Base-by-base conservation (phyloP, 2,329 filamentous ascomycete species). In the Xenoacremonium recifei region DNA sequence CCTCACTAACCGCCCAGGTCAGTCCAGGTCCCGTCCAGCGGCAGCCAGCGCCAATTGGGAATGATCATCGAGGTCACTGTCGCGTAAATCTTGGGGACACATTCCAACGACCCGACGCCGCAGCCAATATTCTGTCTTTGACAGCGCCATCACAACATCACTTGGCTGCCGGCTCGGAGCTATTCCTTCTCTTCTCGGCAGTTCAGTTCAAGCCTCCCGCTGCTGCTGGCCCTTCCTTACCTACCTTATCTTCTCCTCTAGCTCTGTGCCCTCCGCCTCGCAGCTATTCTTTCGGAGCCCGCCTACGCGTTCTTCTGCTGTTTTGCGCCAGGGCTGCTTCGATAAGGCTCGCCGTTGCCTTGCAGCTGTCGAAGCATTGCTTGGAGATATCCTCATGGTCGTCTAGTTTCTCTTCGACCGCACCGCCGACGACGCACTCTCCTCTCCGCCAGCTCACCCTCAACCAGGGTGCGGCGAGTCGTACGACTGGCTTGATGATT, bases 401-500 rank as follows among this genome's bases (percentile, higher is more conserved):
- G n/a, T n/a, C 37, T 40, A 35, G 40, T 42, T 33, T 42, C 27
- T 37, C 20, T 32, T 40, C 18, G 25, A 40, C 40, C 35, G 32
- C 31, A 35, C 40, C 44, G 51, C 36, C 35, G 27, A 33, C 23
- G 9, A 21, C 34, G 23, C 41, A 39, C 46, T 23, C 38, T 47
- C 53, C 44, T 54, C 44, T 38, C 31, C 43, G 35, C 33, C 32
- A 38, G 40, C 35, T 15, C 23, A 27, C 31, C 31, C 48, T 47
- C 51, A 46, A 53, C 53, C 55, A 58, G 55, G 55, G 55, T 50
- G 42, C 48, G 45, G 34, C 39, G 51, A 51, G 55, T 45, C 55
- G 48, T 58, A 47, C 49, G 44, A 40, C 39, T 39, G 42, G 54
- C 55, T 58, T 58, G 55, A 58, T 58, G 55, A 53, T 58, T 58